Evolutionary conservation across 2,329 filamentous ascomycete genomes (phyloP), one percentile per base, ranked within the genome.

Genomic region (Epichloe typhina): DNA sequence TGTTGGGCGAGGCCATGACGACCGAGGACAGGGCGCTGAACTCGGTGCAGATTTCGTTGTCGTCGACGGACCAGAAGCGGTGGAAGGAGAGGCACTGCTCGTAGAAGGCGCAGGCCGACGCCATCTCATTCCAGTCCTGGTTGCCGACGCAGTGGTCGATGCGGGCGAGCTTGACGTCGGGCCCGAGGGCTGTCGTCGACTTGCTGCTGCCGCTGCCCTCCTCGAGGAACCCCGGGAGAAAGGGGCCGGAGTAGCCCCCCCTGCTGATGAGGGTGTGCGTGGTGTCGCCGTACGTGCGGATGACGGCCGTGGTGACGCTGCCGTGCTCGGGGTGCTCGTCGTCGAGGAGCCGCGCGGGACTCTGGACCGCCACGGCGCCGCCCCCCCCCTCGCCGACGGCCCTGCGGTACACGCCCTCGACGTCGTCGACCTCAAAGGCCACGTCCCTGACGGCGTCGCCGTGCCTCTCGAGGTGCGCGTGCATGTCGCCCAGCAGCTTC

Each of bases 141-240:
- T 97, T 96, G 57, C 91, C 91, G 59, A 97, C 91, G 68, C 91
- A 96, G 75, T 97, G 91, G 71, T 97, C 91, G 69, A 97, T 89
- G 58, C 81, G 81, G 54, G 78, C 76, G 50, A 95, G 77, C 9
- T 72, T 66, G 13, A 95, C 78, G 0, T 70, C 60, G 0, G 89
- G 88, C 21, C 17, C 17, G 17, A 88, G 71, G 31, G 65, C 44
- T 11, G 71, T 58, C 19, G 67, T 2, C 23, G 49, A 64, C 63
- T 44, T 65, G 26, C 8, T 26, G 23, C 23, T 26, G 23, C 23
- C 2, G 23, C 23, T 7, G 6, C 26, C 26, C 1, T 9, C 77
- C 6, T 77, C 66, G 43, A 82, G 79, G 72, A 85, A 97, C 8
- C 88, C 88, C 0, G 91, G 91, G 46, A 96, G 74, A 71, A 97